Evolutionary conservation across 1,284 basidiomycete species (phyloP), one percentile per base, ranked within the genome.

Genomic region (Cutaneotrichosporon curvatum): DNA sequence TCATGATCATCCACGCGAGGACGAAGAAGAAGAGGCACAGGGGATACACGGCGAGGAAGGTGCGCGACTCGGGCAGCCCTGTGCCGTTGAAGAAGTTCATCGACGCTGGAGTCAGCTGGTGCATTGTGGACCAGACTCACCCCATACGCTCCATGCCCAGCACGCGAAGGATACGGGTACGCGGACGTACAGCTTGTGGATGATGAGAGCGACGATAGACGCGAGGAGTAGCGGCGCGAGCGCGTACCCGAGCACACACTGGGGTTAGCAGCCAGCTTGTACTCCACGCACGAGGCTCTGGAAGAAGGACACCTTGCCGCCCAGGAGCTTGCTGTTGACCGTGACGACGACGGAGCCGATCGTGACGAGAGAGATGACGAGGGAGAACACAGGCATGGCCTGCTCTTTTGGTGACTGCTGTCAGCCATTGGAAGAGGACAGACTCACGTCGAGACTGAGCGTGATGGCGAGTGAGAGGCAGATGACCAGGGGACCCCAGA

Each of bases 121-220:
- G 31, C 37, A 15, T 30, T 20, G 4, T 4, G 18, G 23, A 12
- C 12, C 11, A 43, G 40, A 28, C 78, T 59, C 62, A 94, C 90
- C 90, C 89, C 90, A 96, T 45, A 94, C 85, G 67, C 84, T 88
- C 91, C 91, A 96, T 31, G 78, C 88, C 84, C 88, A 92, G 19
- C 86, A 85, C 15, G 81, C 76, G 16, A 92, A 67, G 33, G 88
- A 84, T 30, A 96, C 72, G 3, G 90, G 90, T 22, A 83, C 82
- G 45, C 91, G 79, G 50, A 96, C 76, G 69, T 85, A 94, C 39
- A 96, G 83, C 37, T 82, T 74, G 50, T 80, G 86, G 18, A 95
- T 82, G 57, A 95, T 88, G 56, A 85, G 84, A 0, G 87, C 80
- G 37, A 95, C 76, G 36, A 95, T 74, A 4, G 89, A 90, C 3